A percentile compares a stretch with the other conserved stretches of the same genome.
Evolutionary conservation across 1,139 yeast genomes (phyloP).

Genomic region (Yamadazyma sp.): DNA sequence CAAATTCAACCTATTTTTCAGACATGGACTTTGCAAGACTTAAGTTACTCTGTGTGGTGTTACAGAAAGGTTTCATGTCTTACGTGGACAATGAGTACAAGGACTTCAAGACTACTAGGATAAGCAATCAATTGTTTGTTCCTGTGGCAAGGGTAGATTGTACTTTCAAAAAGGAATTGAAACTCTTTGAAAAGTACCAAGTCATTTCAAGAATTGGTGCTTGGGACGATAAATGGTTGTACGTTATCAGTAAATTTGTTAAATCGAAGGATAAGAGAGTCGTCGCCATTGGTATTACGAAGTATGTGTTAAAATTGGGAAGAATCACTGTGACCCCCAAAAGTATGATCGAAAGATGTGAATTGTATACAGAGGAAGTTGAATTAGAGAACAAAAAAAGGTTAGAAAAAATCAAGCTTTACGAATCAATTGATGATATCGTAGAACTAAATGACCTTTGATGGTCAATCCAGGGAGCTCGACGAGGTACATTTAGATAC

Average conservation of each 20-base stretch:
- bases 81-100: slow-evolving; percentile 41
- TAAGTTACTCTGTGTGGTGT: slow-evolving; percentile 54
- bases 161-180: slow-evolving; percentile 70
- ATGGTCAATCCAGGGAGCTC: too few species aligned
- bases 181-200: slow-evolving; percentile 58
- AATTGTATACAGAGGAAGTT: slow-evolving; percentile 54
- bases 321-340: slow-evolving; percentile 69
- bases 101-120: slow-evolving; percentile 25
- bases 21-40: slow-evolving; percentile 83
- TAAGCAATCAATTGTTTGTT: slow-evolving; percentile 55
- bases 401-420: slow-evolving; percentile 28
- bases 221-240: slow-evolving; percentile 90
- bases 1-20: slow-evolving; percentile 80
- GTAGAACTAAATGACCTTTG: slow-evolving; percentile 19
- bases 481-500: too few species aligned
- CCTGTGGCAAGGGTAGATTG: slow-evolving; percentile 79
- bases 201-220: slow-evolving; percentile 65
- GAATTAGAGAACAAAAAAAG: slow-evolving; percentile 36
- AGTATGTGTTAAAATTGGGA: slow-evolving; percentile 71
- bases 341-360: slow-evolving; percentile 57
- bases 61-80: slow-evolving; percentile 50
- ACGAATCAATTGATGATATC: slow-evolving; percentile 31
- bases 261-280: slow-evolving; percentile 36
- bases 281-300: slow-evolving; percentile 68
- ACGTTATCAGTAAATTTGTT: slow-evolving; percentile 63